Base-by-base conservation (phyloP, 2,329 filamentous ascomycete species). In the Pleurostoma richardsiae region DNA sequence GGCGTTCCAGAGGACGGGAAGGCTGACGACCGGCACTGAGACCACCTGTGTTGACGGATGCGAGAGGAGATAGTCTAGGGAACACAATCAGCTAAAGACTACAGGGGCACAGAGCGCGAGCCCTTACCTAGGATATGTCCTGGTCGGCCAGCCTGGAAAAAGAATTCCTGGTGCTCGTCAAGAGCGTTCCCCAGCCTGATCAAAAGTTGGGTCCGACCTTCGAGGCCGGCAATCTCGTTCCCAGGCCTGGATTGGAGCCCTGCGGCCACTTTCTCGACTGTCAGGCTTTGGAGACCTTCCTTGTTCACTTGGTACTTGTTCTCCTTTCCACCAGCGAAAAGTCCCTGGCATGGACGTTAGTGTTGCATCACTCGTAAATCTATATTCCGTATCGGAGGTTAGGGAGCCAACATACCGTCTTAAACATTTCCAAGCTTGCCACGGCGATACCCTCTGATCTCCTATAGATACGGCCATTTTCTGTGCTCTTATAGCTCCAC, bases 291-390 rank as follows among this genome's bases (percentile, higher is more conserved):
- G 55, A 99, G 72, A 0, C 86, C 94, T 5, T 82, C 81, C 53
- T 86, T 90, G 69, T 99, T 92, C 29, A 97, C 94, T 65, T 95
- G 91, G 60, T 83, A 89, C 43, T 90, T 90, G 67, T 96, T 90
- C 48, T 71, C 77, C 3, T 81, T 74, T 61, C 92, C 82, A 65
- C 90, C 88, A 54, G 90, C 96, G 70, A 97, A 97, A 31, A 89
- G 62, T 31, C 94, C 94, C 72, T 81, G 46, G 42, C 29, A 41
- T 6, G 4, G 6, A 10, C 8, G 29, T 52, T 40, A 52, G 50
- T 43, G 11, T 10, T 29, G 28, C 10, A 38, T 19, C 2, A 29
- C n/a, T 4, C 30, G 46, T 55, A 40, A 57, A 51, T 36, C 10
- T 0, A n/a, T 29, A 29, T 30, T 39, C 31, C 26, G 10, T 26